A percentile compares a stretch with the other conserved stretches of the same genome.
Evolutionary conservation across 23 red algal genomes (phyloP).

Genomic region (Cyanidiococcus yangmingshanensis): DNA sequence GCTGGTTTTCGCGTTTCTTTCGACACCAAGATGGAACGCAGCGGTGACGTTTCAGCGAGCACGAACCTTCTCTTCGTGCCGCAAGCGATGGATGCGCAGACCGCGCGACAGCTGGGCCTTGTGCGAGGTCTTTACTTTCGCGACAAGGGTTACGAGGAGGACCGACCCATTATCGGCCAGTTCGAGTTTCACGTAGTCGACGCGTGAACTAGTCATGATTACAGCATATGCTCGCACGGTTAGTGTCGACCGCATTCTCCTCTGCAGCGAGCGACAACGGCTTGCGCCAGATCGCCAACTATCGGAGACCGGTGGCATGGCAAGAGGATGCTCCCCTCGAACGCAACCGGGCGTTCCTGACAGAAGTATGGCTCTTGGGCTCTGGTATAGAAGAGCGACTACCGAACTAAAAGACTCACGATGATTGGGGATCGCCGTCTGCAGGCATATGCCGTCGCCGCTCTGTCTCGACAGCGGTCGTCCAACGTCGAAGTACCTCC

Average conservation of each 20-base stretch:
- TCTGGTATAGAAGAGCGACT: slow-evolving; percentile 6
- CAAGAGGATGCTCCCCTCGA: neutral
- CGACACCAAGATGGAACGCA: slow-evolving; percentile 38
- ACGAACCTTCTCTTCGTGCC: slow-evolving; percentile 67
- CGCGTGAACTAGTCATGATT: slow-evolving; percentile 42
- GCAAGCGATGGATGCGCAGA: neutral
- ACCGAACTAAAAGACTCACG: neutral
- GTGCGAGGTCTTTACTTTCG: slow-evolving; percentile 46
- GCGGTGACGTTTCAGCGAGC: slow-evolving; percentile 34
- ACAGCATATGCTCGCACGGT: slow-evolving; percentile 43
- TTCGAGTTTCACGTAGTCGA: slow-evolving; percentile 36
- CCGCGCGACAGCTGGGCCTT: neutral
- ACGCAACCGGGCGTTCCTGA: slow-evolving; percentile 1
- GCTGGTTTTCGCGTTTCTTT: slow-evolving; percentile 52
- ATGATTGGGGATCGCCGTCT: too few species aligned
- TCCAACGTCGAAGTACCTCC: slow-evolving; percentile 4
- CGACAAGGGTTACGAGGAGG: slow-evolving; percentile 61
- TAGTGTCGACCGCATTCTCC: slow-evolving; percentile 51
- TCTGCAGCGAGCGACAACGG: slow-evolving; percentile 22
- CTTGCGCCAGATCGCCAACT: slow-evolving; percentile 57
- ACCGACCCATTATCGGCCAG: slow-evolving; percentile 27
- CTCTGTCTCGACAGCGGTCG: neutral
- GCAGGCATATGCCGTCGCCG: neutral
- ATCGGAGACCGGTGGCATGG: slow-evolving; percentile 8
- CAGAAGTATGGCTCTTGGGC: neutral